These are phyloP conservation scores for Hortiboletus campestris DNA, from an alignment of 768 basidiomycete genomes.

Conservation along the genomic window DNA sequence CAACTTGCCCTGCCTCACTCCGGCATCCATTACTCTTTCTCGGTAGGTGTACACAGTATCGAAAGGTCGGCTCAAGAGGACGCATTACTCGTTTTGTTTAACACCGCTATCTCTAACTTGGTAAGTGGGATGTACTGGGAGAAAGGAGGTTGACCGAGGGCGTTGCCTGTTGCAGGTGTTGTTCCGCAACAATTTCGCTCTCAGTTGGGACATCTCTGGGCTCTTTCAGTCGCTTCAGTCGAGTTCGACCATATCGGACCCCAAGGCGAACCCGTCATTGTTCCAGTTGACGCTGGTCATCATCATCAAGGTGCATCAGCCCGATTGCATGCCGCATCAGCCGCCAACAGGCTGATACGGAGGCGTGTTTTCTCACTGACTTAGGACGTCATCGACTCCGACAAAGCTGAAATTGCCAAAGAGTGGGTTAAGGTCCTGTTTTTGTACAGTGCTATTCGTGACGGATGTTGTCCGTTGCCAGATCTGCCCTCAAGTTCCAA, in stretches of 20 bases:
- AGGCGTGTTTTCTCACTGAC: not conserved
- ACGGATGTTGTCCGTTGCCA: conserved; percentile 11
- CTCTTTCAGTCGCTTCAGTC: conserved; percentile 64
- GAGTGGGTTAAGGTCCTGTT: conserved; percentile 41
- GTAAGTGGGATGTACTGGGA: conserved; percentile 38
- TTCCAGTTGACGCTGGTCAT: conserved; percentile 60
- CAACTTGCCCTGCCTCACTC: not conserved
- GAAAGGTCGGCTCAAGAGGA: conserved; percentile 65
- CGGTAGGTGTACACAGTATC: conserved; percentile 56
- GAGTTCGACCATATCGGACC: conserved; percentile 57
- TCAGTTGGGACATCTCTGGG: conserved; percentile 57
- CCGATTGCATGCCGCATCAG: not conserved
- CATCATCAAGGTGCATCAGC: conserved; percentile 53
- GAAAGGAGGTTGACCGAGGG: not conserved
- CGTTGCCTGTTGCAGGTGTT: conserved; percentile 41
- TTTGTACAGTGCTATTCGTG: not conserved
- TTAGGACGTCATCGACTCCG: conserved; percentile 63
- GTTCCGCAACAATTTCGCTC: conserved; percentile 64
- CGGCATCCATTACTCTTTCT: not conserved
- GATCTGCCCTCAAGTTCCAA: conserved; percentile 57
- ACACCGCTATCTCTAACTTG: conserved; percentile 63
- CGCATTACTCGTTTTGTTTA: conserved; percentile 60
- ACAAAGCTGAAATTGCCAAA: conserved; percentile 54
- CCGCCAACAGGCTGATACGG: not conserved
- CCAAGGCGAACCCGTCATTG: conserved; percentile 52